Evolutionary conservation across 768 basidiomycete species (phyloP).

Genomic region (Lyophyllum atratum): DNA sequence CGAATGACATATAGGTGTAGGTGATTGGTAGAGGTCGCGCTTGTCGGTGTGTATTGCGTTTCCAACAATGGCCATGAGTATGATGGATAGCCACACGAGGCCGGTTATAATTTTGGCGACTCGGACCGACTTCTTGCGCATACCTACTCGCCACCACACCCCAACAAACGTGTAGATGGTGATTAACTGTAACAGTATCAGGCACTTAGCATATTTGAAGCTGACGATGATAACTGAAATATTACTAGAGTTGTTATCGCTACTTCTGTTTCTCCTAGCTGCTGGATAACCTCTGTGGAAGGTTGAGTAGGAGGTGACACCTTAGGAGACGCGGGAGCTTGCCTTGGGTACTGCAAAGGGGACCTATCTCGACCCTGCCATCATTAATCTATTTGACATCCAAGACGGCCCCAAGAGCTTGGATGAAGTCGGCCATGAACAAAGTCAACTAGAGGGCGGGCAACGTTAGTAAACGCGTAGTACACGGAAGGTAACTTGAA

Average conservation of each 20-base stretch:
- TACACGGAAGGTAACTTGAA: background rate
- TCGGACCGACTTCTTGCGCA: constrained; percentile 20
- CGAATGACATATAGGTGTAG: constrained; percentile 34
- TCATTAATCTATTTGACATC: constrained; percentile 36
- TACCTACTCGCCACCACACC: constrained; percentile 34
- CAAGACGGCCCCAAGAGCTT: constrained; percentile 38
- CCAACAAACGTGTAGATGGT: constrained; percentile 43
- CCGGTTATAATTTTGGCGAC: constrained; percentile 27
- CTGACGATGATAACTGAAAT: background rate
- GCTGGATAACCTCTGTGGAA: constrained; percentile 35
- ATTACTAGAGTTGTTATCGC: constrained; percentile 43
- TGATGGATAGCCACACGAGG: constrained; percentile 36
- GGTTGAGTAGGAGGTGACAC: background rate
- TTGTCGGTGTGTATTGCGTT: constrained; percentile 22
- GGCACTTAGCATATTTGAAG: too few species aligned
- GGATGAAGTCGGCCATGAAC: constrained; percentile 35
- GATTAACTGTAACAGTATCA: constrained; percentile 27
- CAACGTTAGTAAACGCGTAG: background rate
- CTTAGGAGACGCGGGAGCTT: background rate
- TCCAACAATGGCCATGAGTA: constrained; percentile 32
- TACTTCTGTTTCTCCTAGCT: constrained; percentile 43
- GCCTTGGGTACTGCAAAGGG: constrained; percentile 41
- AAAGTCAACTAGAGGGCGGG: constrained; percentile 21
- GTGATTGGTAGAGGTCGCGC: constrained; percentile 25
- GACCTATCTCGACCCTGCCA: constrained; percentile 32